Conservation (phyloP, 768 basidiomycete genomes). For the Naematelia encephala region DNA sequence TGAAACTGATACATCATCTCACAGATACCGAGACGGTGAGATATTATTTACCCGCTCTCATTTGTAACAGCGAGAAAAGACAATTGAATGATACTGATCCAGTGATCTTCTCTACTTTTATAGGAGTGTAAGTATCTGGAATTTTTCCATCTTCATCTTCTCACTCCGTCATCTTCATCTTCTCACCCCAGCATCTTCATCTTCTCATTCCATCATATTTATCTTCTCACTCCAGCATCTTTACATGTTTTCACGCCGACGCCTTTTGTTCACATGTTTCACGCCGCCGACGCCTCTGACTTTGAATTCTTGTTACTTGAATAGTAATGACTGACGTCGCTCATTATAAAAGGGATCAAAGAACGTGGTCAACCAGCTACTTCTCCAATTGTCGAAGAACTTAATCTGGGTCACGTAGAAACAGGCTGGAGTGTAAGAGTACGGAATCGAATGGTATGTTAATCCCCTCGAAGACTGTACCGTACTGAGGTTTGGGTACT, state of each 20-base stretch:
- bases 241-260: background rate
- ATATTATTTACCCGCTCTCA: background rate
- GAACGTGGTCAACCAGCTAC: conserved; percentile 51
- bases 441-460: conserved; percentile 49
- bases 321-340: no score
- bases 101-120: background rate
- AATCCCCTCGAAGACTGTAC: no score
- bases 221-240: background rate
- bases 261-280: no score
- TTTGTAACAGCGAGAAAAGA: background rate
- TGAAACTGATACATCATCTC: no score
- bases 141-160: background rate
- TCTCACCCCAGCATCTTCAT: background rate
- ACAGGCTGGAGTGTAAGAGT: conserved; percentile 50
- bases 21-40: conserved; percentile 49
- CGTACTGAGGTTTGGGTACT: no score
- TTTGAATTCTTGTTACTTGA: no score
- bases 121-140: conserved; percentile 42
- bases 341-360: conserved; percentile 45
- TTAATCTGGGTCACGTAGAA: conserved; percentile 49
- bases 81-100: background rate
- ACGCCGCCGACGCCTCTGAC: background rate
- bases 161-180: background rate
- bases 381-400: conserved; percentile 48
- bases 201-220: background rate